Conservation (phyloP, 2,329 filamentous ascomycete genomes). For the Botrytis tulipae region DNA sequence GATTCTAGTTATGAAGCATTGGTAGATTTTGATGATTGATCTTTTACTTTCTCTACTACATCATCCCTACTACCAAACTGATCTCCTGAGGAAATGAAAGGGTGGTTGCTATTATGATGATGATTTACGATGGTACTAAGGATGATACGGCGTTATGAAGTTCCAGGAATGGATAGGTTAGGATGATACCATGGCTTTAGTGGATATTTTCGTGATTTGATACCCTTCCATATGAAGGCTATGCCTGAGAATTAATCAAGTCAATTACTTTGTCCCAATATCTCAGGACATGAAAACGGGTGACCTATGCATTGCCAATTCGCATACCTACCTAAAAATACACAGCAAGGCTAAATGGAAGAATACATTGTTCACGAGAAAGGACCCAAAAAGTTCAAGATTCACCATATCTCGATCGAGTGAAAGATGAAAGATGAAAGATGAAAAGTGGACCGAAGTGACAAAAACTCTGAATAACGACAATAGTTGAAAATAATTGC, state of each 20-base stretch:
- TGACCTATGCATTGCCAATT: neutral
- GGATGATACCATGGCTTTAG: conserved; percentile 15
- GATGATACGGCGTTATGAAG: neutral
- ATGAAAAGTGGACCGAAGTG: neutral
- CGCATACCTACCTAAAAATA: neutral
- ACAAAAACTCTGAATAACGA: neutral
- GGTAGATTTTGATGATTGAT: conserved; percentile 47
- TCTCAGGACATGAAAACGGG: neutral
- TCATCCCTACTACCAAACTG: too few relatives aligned
- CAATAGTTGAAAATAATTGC: too few relatives aligned
- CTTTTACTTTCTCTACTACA: neutral
- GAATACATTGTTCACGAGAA: neutral
- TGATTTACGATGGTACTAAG: neutral
- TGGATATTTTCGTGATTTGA: neutral
- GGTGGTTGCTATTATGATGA: neutral
- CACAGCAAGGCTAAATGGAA: neutral
- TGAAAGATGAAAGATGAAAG: neutral
- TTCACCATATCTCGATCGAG: neutral
- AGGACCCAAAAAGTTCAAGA: neutral
- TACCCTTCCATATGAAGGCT: neutral
- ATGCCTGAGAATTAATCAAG: neutral
- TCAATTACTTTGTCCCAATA: neutral
- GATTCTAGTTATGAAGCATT: conserved; percentile 66
- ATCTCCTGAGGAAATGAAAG: neutral
- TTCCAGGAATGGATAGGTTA: neutral